Evolutionary conservation across 306 rosid species (phyloP), one percentile per base, ranked within the genome.

Genomic region (Vigna mungo): DNA sequence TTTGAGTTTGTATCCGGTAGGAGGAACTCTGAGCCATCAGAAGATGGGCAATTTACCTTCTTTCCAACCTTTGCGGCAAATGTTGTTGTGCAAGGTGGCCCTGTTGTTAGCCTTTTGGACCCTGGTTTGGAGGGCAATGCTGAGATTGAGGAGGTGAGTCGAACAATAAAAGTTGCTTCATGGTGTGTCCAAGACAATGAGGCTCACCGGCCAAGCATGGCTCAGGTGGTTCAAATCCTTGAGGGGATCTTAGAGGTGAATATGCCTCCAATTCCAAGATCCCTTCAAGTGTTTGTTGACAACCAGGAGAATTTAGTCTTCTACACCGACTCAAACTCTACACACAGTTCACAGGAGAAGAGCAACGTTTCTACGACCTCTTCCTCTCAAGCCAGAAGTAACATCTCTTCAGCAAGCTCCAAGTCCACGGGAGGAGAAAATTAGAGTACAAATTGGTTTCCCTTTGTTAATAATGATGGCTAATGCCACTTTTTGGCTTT

Each of bases 151-250:
- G 90, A 89, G 82, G 77, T 83, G 3, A 30, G 58, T 8, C 30
- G 80, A 59, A 64, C 75, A 0, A 49, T 86, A 6, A 86, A 83
- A 73, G 89, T 85, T 10, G 90, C 93, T 12, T 78, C 78, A 1
- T 88, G 92, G 90, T 82, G 92, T 65, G 80, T 87, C 27, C 90
- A 89, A 80, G 94, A 87, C 34, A 80, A 86, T 61, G 91, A 88
- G 71, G 4, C 15, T 53, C 70, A 82, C 0, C 47, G 94, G 72
- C 91, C 92, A 58, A 27, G 80, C 23, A 86, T 84, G 91, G 76
- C 85, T 47, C 87, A 85, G 37, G 88, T 84, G 1, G 87, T 84
- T 82, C 87, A 86, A 74, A 80, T 84, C 18, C 90, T 90, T 18
- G 94, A 89, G 3, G 89, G 85, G 47, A 53, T 84, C 7, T 21